Base-by-base conservation (phyloP, 306 rosid genomes). In the Acacia confusa region DNA sequence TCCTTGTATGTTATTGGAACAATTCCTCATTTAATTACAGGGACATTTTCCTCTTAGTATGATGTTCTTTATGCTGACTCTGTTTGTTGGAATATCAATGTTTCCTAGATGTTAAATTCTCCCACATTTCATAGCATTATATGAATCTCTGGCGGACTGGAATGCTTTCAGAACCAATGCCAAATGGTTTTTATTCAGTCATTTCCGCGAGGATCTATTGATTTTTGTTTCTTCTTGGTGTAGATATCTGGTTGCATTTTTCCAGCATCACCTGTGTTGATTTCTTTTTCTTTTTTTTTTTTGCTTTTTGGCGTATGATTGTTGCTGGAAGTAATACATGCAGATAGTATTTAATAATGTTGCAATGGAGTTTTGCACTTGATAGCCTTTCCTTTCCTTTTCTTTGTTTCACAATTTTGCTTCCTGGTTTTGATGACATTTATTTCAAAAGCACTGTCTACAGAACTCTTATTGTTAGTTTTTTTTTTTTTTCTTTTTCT, bases 161-260 rank as follows among this genome's bases (percentile, higher is more conserved):
- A 86, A 83, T 90, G 91, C 98, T 95, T 78, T 92, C 89, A 66
- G 96, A 92, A 86, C 92, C 90, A 1, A 93, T 95, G 78, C 99
- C 99, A 70, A 91, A 93, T 86, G 98, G 99, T 79, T 95, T 95
- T 87, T 93, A 93, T 81, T 95, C 96, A 68, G 88, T 92, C 74
- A 83, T 95, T 83, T 94, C 86, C 87, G 99, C 93, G 90, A 87
- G 93, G 74, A 41, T 50, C 60, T 25, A 45, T 77, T 72, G 78
- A 40, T 66, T 10, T 30, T 4, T 4, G 45, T 38, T 30, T 73
- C 79, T 77, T 80, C 44, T 30, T 52, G 57, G 64, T 61, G 55
- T 38, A 76, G 71, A 83, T 72, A 55, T 77, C 48, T 47, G 61
- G 66, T 82, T 78, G 34, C 82, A 30, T 50, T 60, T 61, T 25